Conservation (phyloP, 2,329 filamentous ascomycete genomes). For the Ascochyta clinopodiicola region DNA sequence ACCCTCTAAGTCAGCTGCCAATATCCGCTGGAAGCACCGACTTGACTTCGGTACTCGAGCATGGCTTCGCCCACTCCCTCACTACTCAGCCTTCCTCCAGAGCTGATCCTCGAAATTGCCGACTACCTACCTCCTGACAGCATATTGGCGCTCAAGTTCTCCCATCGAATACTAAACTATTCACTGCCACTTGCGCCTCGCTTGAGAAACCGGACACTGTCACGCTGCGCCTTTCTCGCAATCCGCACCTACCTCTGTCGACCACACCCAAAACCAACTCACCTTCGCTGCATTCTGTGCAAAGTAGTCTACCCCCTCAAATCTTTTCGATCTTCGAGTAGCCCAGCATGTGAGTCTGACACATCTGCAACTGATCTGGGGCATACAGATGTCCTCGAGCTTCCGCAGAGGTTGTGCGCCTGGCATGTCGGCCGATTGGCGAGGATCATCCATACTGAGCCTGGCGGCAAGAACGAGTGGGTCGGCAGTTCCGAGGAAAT, state of each 20-base stretch:
- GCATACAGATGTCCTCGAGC: conserved; percentile 30
- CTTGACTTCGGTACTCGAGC: not conserved
- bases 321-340: conserved; percentile 42
- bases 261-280: conserved; percentile 17
- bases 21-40: not conserved
- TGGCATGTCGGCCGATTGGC: conserved; percentile 44
- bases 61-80: conserved; percentile 17
- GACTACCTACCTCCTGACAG: conserved; percentile 46
- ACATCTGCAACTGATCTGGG: conserved; percentile 9
- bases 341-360: conserved; percentile 32
- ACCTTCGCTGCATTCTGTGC: conserved; percentile 42
- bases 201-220: conserved; percentile 21
- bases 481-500: conserved; percentile 29
- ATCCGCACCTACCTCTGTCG: conserved; percentile 35
- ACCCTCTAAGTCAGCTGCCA: not conserved
- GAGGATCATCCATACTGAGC: conserved; percentile 27
- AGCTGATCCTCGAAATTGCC: conserved; percentile 50
- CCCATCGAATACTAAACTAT: conserved; percentile 39
- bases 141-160: conserved; percentile 49
- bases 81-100: conserved; percentile 46
- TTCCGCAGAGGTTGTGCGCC: conserved; percentile 41
- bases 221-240: conserved; percentile 39
- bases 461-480: conserved; percentile 41
- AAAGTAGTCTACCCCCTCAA: conserved; percentile 34
- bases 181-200: conserved; percentile 27